These are phyloP conservation scores for Canavalia gladiata DNA, from an alignment of 306 rosid species.

Conservation along the genomic window DNA sequence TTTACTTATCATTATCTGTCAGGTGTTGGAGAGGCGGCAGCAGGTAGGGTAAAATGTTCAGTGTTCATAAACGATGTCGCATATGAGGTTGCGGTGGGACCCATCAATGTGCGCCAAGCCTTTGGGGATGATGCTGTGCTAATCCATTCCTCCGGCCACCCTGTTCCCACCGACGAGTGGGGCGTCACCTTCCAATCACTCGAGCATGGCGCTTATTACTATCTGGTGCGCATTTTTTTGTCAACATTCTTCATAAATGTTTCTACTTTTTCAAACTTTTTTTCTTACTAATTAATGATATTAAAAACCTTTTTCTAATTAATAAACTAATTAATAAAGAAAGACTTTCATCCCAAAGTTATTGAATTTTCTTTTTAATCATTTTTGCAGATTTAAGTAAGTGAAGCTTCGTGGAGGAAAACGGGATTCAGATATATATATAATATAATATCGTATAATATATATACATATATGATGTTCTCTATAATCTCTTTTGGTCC, in stretches of 20 bases:
- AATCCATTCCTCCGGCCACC: conserved; percentile 71
- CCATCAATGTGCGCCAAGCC: conserved; percentile 78
- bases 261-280: no score
- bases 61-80: conserved; percentile 78
- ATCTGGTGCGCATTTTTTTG: conserved; percentile 60
- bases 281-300: background rate
- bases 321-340: no score
- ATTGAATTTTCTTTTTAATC: no score
- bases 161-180: conserved; percentile 84
- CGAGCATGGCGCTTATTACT: conserved; percentile 79
- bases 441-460: background rate
- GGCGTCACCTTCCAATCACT: conserved; percentile 82
- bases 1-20: conserved; percentile 2
- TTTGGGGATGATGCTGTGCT: conserved; percentile 78
- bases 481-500: conserved; percentile 6
- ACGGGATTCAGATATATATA: conserved; percentile 26
- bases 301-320: no score
- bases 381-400: conserved; percentile 61
- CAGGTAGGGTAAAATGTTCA: conserved; percentile 51
- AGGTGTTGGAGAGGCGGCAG: conserved; percentile 59
- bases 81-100: conserved; percentile 68
- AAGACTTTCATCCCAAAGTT: no score
- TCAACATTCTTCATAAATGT: background rate
- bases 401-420: conserved; percentile 29
- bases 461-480: background rate